Base-by-base conservation (phyloP, 2,329 filamentous ascomycete species). In the Fusarium pseudoanthophilum region DNA sequence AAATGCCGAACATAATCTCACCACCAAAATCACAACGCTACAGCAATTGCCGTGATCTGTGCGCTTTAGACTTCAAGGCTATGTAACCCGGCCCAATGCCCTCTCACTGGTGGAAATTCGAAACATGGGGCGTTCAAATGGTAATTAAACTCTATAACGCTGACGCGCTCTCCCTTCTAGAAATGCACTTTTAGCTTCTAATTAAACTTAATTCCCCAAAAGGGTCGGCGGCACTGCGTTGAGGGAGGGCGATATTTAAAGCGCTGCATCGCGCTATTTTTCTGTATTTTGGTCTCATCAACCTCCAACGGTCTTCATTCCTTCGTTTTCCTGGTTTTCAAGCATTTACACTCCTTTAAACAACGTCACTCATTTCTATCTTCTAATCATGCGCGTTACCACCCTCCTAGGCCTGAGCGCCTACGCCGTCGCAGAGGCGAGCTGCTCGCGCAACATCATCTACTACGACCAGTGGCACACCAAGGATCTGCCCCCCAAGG, bases 391-490 rank as follows among this genome's bases (percentile, higher is more conserved):
- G 67, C 65, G 30, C 26, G 9, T 69, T 5, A 37, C 66, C 14
- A 20, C 48, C 6, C 8, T 65, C 1, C 15, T 69, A 1, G 36
- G 66, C 46, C 32, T 69, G 0, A 36, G 65, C 2, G 59, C 59
- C 46, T 53, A 18, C 21, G 43, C 67, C 11, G 40, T 59, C 36
- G 20, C 46, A 15, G 37, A 18, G 28, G 66, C 78, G 28, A 72
- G 77, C 6, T 46, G 71, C n/a, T 75, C 79, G 2, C 72, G 77
- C 42, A 81, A 79, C 60, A 65, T 80, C 69, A 84, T 86, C 79
- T 87, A 87, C 71, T 83, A 84, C 73, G 85, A 87, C 71, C 69
- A 86, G 83, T 87, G 79, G 62, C 85, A 87, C 66, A 82, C 72
- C 2, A 67, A 70, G 6, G 78, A 73, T 18, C 78, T 86, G 1